Evolutionary conservation across 1,139 yeast genomes (phyloP), one percentile per base, ranked within the genome.

Genomic region (Taphrina deformans): DNA sequence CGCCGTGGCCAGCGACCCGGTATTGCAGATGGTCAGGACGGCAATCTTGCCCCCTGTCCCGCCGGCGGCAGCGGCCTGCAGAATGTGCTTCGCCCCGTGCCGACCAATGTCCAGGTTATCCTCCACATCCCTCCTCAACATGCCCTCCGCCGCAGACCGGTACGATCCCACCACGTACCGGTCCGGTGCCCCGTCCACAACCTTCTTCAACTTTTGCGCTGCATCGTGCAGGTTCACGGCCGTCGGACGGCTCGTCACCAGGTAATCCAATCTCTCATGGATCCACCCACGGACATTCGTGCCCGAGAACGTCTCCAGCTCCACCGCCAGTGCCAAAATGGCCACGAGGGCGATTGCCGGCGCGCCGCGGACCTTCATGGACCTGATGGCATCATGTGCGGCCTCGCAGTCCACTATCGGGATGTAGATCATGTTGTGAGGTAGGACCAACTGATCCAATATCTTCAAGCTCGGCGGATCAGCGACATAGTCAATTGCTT

Each of bases 291-390:
- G 52, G 10, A 68, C 69, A 6, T 65, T 69, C 6, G 62, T 68
- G 1, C 63, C 68, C 10, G 65, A 33, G 40, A 38, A 59, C 53
- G 52, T 63, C 44, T 55, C 58, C 9, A 85, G 76, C 69, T 92
- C 97, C 16, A 88, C 85, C 0, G 89, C 86, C n/a, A 92, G 82
- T 1, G 97, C 83, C 67, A 91, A 81, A 0, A 92, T 86, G 10
- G 97, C 98, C 2, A 93, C 97, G 66, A 93, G 89, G 67, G 98
- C 98, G 73, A 93, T 93, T 1, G 98, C 98, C 0, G 99, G 99
- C 0, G 99, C 99, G 24, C 99, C 99, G 74, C 99, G 83, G 3
- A 95, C 98, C 73, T 89, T 91, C 99, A 93, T 93, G 68, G 81
- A 80, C 74, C 86, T 87, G 74, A 93, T 93, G 21, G 91, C 96